A percentile compares a stretch with the other conserved stretches of the same genome.
Conservation (phyloP, 2,329 filamentous ascomycete genomes). For the Alternaria tenuissima region DNA sequence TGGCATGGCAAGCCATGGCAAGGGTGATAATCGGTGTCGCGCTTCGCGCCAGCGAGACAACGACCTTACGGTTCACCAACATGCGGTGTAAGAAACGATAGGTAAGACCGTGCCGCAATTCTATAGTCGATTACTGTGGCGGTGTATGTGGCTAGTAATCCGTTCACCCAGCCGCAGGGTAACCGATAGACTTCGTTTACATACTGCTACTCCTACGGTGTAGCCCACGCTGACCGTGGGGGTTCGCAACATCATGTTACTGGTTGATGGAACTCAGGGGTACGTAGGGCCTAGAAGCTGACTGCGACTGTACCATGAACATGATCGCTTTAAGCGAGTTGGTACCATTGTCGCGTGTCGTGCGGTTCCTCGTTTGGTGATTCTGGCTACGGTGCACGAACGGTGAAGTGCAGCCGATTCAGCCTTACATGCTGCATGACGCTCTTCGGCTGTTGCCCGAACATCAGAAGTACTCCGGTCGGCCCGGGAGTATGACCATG, state of each 20-base stretch:
- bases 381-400: neutral
- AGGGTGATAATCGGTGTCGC: neutral
- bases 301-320: neutral
- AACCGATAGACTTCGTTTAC: neutral
- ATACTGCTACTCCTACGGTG: conserved; percentile 1
- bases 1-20: neutral
- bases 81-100: neutral
- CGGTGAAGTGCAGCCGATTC: neutral
- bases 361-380: neutral
- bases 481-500: neutral
- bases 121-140: neutral
- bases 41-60: neutral
- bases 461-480: neutral
- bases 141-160: neutral
- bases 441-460: neutral
- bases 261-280: neutral
- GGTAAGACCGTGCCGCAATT: neutral
- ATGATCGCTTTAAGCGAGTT: neutral
- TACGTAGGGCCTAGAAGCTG: neutral
- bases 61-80: neutral
- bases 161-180: neutral
- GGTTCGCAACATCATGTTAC: neutral
- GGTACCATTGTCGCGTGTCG: neutral
- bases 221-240: conserved; percentile 1
- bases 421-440: conserved; percentile 1